A percentile compares a stretch with the other conserved stretches of the same genome.
phyloP scores from a whole-genome alignment of 164 flowering plant genomes.

The Annona cherimola region DNA sequence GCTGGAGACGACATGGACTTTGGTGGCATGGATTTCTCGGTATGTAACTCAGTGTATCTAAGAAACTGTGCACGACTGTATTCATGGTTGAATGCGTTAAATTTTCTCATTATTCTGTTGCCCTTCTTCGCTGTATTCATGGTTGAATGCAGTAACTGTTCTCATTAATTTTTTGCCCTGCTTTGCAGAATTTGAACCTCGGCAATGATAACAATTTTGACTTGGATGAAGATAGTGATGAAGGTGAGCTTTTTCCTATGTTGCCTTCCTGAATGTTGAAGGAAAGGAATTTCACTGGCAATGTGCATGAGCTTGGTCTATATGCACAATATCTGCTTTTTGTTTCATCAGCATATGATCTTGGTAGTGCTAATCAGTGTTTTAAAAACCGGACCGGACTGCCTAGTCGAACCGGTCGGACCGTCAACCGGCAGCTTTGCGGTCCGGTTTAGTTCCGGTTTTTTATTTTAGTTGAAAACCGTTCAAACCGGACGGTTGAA shows the following conservation, averaged over 20 bases:
- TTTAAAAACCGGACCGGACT: too few species aligned
- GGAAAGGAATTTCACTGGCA: slow-evolving; percentile 14
- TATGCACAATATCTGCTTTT: background rate
- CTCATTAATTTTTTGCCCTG: background rate
- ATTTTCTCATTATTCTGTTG: background rate
- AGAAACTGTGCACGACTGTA: background rate
- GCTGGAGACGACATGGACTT: slow-evolving; percentile 42
- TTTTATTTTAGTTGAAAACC: too few species aligned
- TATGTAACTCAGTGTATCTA: slow-evolving; percentile 21
- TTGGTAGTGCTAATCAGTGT: too few species aligned
- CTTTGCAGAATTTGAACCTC: slow-evolving; percentile 29
- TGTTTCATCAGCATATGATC: too few species aligned
- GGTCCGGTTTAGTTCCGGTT: too few species aligned
- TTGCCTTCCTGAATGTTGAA: slow-evolving; percentile 12
- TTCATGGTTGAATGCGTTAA: background rate
- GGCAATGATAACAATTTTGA: slow-evolving; percentile 27
- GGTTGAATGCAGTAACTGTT: background rate
- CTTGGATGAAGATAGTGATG: slow-evolving; percentile 16
- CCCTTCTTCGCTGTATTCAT: slow-evolving; percentile 17
- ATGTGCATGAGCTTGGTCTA: background rate
- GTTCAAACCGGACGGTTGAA: too few species aligned
- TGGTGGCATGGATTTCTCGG: slow-evolving; percentile 55
- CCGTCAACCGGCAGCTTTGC: too few species aligned
- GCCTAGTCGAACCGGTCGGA: too few species aligned
- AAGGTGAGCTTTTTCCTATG: slow-evolving; percentile 12